Evolutionary conservation across 2,329 filamentous ascomycete species (phyloP).

Genomic region (Fusarium pseudoanthophilum): DNA sequence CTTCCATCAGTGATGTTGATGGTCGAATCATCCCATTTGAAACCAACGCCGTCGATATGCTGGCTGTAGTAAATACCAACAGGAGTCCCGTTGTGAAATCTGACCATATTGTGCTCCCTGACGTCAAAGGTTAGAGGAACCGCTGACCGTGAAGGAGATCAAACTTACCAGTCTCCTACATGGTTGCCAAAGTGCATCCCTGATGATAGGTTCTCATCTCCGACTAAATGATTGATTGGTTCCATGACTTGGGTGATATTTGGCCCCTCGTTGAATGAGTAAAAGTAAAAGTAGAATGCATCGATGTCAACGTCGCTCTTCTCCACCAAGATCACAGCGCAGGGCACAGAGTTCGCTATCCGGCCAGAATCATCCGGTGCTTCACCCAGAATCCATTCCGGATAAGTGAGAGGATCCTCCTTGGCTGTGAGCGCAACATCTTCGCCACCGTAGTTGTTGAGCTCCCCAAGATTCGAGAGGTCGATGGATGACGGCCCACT

Average conservation of each 20-base stretch:
- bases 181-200: conserved; percentile 48
- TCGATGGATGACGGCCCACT: conserved; percentile 34
- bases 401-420: conserved; percentile 43
- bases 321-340: conserved; percentile 47
- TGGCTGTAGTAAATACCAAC: conserved; percentile 46
- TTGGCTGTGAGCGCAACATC: conserved; percentile 41
- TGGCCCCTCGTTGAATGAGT: conserved; percentile 48
- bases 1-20: conserved; percentile 42
- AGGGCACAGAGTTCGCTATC: conserved; percentile 44
- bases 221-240: conserved; percentile 40
- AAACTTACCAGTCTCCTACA: conserved; percentile 45
- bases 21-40: conserved; percentile 44
- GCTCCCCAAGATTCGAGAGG: conserved; percentile 46
- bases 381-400: conserved; percentile 45
- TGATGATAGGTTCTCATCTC: conserved; percentile 1
- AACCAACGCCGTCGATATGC: conserved; percentile 41
- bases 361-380: conserved; percentile 34
- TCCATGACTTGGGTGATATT: conserved; percentile 49
- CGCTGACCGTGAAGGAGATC: too few relatives aligned
- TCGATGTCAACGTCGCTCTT: conserved; percentile 43
- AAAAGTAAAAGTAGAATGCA: conserved; percentile 51
- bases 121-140: neutral
- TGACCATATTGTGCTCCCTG: conserved; percentile 45
- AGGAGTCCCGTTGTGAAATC: conserved; percentile 43
- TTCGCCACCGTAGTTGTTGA: conserved; percentile 36